Base-by-base conservation (phyloP, 768 basidiomycete species). In the Megacollybia marginata region DNA sequence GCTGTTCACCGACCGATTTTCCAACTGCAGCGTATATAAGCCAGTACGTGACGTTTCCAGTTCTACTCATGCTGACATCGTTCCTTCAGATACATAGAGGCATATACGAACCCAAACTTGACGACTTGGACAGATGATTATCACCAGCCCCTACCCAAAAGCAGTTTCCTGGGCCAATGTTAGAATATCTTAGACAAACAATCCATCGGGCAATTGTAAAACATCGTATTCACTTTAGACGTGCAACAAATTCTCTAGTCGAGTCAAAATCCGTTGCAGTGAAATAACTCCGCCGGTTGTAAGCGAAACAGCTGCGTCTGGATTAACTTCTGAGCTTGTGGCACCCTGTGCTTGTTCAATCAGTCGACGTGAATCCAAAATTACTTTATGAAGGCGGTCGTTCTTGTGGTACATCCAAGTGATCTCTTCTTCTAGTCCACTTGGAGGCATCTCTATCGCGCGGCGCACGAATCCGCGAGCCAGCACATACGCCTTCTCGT, bases 401-500 rank as follows among this genome's bases (percentile, higher is more conserved):
- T 75, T 68, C 32, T 70, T 70, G 64, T 79, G 73, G 65, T 93
- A 96, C 51, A 92, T 67, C 75, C 83, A 82, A 18, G 65, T 67
- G 48, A 96, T 76, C 65, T 93, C 93, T 4, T 68, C 55, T 52
- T 85, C 84, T 23, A 96, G 67, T 8, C 82, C 78, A 34, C 80
- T 75, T 4, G 82, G 77, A 18, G 91, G 89, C 23, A 84, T 70
- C 67, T 91, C 88, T 28, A 94, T 79, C 11, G 92, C 92, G 15
- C 88, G 83, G n/a, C 86, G 83, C 45, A 94, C 82, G 61, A 95
- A 96, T 8, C 85, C 88, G 31, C 92, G 78, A 10, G 92, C 92
- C 36, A 95, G 74, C 35, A 94, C 89, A 57, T 88, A 94, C 5
- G 91, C 92, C 63, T 93, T 93, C 67, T 96, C 93, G 63, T 76